Percentiles rank a stretch among this genome's conserved stretches.
phyloP scores from a whole-genome alignment of 805 yeast genomes.

The Cephaloascus albidus region DNA sequence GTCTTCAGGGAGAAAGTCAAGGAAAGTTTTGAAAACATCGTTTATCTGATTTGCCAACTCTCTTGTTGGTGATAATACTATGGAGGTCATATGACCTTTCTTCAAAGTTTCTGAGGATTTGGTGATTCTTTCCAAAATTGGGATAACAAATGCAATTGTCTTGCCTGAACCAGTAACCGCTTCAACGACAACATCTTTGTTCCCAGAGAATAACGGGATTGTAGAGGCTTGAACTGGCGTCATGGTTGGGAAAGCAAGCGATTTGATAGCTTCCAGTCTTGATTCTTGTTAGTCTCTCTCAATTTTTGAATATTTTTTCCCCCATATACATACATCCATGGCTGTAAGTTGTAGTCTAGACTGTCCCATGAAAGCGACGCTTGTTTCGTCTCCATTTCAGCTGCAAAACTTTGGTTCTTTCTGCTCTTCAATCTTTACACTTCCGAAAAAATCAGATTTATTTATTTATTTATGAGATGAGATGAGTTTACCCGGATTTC shows the following conservation, averaged over 20 bases:
- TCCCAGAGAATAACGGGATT: conserved; percentile 72
- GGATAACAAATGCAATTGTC: conserved; percentile 83
- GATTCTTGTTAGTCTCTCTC: too few species aligned
- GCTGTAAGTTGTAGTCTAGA: conserved; percentile 41
- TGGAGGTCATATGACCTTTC: conserved; percentile 61
- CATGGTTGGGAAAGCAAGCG: conserved; percentile 72
- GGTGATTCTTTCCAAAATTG: conserved; percentile 61
- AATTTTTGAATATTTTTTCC: too few species aligned
- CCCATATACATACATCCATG: conserved; percentile 51
- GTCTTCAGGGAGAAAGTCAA: conserved; percentile 49
- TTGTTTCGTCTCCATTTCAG: conserved; percentile 14
- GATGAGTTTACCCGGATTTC: conserved; percentile 1
- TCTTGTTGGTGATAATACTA: conserved; percentile 62
- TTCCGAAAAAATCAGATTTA: not conserved
- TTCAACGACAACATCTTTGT: conserved; percentile 94
- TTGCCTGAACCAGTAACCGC: conserved; percentile 99
- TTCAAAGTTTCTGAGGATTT: conserved; percentile 23
- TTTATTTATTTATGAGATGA: not conserved
- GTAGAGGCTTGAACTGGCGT: conserved; percentile 97
- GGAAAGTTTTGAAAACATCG: conserved; percentile 49
- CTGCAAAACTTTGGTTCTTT: too few species aligned
- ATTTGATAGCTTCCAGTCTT: conserved; percentile 51
- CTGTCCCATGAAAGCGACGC: conserved; percentile 54
- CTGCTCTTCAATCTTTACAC: too few species aligned
- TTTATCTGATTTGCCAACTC: conserved; percentile 67